A percentile compares a stretch with the other conserved stretches of the same genome.
These are phyloP conservation scores for Cladosporium oxysporum DNA, from an alignment of 2,329 filamentous ascomycete genomes.

Conservation along the genomic window DNA sequence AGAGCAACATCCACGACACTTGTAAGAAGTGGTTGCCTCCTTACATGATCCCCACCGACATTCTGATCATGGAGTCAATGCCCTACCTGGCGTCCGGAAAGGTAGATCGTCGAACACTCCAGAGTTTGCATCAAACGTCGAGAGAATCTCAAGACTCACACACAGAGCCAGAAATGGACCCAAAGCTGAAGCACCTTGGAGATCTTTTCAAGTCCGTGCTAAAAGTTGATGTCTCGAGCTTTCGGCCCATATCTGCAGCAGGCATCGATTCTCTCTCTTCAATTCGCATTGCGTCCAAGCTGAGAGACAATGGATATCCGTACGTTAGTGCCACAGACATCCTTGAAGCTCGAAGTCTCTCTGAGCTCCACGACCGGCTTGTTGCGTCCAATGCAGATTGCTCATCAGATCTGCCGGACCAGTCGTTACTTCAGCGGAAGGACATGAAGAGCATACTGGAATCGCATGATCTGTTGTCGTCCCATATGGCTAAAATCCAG, in stretches of 20 bases:
- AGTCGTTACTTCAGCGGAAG: slow-evolving; percentile 4
- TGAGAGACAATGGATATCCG: slow-evolving; percentile 60
- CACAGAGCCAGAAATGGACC: slow-evolving; percentile 32
- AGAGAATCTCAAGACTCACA: slow-evolving; percentile 7
- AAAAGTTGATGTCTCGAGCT: not conserved
- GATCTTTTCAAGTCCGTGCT: slow-evolving; percentile 29
- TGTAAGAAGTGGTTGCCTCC: slow-evolving; percentile 76
- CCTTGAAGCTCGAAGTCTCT: slow-evolving; percentile 56
- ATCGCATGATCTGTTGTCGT: not conserved
- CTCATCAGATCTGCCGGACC: not conserved
- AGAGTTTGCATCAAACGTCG: slow-evolving; percentile 53
- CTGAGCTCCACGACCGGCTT: slow-evolving; percentile 4
- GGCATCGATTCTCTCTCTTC: slow-evolving; percentile 67
- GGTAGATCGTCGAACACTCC: slow-evolving; percentile 68
- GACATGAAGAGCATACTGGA: not conserved
- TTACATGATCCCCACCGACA: slow-evolving; percentile 80
- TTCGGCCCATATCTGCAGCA: slow-evolving; percentile 42
- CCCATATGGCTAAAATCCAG: slow-evolving; percentile 29
- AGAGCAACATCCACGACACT: slow-evolving; percentile 52
- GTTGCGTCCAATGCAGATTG: not conserved
- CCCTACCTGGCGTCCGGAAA: slow-evolving; percentile 83
- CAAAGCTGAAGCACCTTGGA: slow-evolving; percentile 20
- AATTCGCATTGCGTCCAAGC: slow-evolving; percentile 63
- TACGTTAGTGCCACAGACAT: slow-evolving; percentile 61
- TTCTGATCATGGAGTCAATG: slow-evolving; percentile 64